Conservation (phyloP, 306 rosid genomes). For the Hippophae tibetana region DNA sequence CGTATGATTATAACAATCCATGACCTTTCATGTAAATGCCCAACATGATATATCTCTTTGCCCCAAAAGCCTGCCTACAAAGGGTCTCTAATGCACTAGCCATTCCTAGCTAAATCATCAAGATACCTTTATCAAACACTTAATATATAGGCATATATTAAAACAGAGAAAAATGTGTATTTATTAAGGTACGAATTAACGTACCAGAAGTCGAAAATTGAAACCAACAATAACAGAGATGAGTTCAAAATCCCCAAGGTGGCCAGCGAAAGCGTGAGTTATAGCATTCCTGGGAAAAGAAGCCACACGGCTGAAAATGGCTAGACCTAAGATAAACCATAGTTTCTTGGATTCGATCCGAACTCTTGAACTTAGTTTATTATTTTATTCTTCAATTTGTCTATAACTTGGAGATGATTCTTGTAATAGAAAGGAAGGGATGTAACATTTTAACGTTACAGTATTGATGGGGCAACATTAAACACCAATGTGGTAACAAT, state of each 20-base stretch:
- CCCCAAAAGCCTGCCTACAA: conserved; percentile 39
- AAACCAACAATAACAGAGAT: conserved; percentile 16
- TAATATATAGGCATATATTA: background rate
- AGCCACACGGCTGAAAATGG: conserved; percentile 8
- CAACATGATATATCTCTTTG: conserved; percentile 24
- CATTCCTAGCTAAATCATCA: conserved; percentile 26
- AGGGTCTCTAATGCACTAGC: conserved; percentile 37
- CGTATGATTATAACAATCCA: too few species aligned
- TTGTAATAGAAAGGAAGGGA: too few species aligned
- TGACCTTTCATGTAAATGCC: too few species aligned
- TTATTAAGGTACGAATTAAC: background rate
- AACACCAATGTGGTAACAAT: too few species aligned
- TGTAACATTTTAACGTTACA: too few species aligned
- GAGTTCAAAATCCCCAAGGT: conserved; percentile 16
- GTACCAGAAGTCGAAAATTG: conserved; percentile 14
- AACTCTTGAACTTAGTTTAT: background rate
- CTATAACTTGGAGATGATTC: too few species aligned
- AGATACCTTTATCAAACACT: background rate
- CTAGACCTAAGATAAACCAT: conserved; percentile 13
- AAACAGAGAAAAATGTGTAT: background rate
- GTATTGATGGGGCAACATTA: too few species aligned
- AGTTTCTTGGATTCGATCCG: conserved; percentile 19
- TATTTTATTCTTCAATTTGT: too few species aligned
- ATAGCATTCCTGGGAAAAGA: conserved; percentile 7
- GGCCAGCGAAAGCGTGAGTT: conserved; percentile 16